Base-by-base conservation (phyloP, 768 basidiomycete genomes). In the Infundibulicybe gibba region DNA sequence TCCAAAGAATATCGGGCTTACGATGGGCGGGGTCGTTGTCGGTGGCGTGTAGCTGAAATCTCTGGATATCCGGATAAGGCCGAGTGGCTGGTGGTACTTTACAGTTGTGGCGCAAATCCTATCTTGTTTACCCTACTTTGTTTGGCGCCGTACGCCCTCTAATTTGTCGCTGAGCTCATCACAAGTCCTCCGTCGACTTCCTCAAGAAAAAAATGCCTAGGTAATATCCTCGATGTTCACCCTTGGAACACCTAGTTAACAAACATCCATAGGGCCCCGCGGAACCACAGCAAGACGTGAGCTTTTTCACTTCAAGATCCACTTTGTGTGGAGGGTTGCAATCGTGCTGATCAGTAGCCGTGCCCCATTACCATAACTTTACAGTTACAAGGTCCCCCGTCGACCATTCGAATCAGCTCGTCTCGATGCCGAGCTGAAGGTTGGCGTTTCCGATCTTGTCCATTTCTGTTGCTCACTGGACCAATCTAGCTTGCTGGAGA, bases 381-480 rank as follows among this genome's bases (percentile, higher is more conserved):
- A 69, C 69, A 92, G 91, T 75, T 97, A 95, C 79, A 97, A 97
- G 83, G 94, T 97, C 82, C 95, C 95, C 64, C 91, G 85, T 80
- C 84, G 95, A 68, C 86, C 95, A 68, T 98, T 85, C 74, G 92
- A 88, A 76, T 91, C 93, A 49, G 92, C 94, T 66, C 93, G 95
- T 74, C 94, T 98, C 77, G 97, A 99, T 77, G 87, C 90, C 59
- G 97, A 99, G 81, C 83, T 99, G 70, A 98, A 98, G 90, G 94
- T 94, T 62, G 49, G 59, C 46, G 10, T 17, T 13, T 50, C 30
- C 44, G n/a, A 19, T 25, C 45, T 37, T 38, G 13, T 11, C 21
- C 40, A 33, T 43, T 37, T 4, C 33, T n/a, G 38, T 32, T 3
- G 20, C 6, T 44, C 16, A 14, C 21, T 43, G 33, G 19, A 32